Percentiles rank a stretch among this genome's conserved stretches.
Conservation (phyloP, 306 rosid genomes). For the Morella rubra region DNA sequence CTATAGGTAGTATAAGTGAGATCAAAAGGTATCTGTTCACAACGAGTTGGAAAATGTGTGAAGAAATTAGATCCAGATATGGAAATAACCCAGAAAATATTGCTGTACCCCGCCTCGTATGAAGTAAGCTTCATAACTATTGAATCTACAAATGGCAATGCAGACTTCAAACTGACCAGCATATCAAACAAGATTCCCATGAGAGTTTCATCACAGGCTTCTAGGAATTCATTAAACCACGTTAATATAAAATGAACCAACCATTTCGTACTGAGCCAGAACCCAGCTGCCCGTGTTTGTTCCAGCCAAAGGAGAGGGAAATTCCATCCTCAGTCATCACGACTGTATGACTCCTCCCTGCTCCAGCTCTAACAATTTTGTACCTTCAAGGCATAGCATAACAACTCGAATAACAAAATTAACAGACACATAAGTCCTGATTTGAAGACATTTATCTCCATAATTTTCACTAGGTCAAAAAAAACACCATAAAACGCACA, state of each 20-base stretch:
- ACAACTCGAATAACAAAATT: too few relatives aligned
- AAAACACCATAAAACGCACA: too few relatives aligned
- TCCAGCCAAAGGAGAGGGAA: constrained; percentile 95
- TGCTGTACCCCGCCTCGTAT: constrained; percentile 1
- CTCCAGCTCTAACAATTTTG: constrained; percentile 75
- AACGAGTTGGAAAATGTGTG: not conserved
- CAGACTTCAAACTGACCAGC: constrained; percentile 2
- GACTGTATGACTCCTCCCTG: constrained; percentile 87
- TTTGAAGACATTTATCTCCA: too few relatives aligned
- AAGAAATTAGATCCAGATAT: not conserved
- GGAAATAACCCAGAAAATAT: not conserved
- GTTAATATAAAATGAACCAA: constrained; percentile 30
- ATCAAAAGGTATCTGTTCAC: not conserved
- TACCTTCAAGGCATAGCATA: constrained; percentile 44
- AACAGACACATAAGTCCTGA: too few relatives aligned
- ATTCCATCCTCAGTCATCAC: constrained; percentile 79
- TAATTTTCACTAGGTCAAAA: too few relatives aligned
- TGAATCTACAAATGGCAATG: not conserved
- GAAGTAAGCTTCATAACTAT: not conserved
- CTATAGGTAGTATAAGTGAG: not conserved
- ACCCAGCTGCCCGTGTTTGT: constrained; percentile 97
- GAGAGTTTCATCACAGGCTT: constrained; percentile 11
- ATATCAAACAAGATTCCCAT: constrained; percentile 21
- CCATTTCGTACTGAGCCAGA: constrained; percentile 78
- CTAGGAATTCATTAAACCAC: constrained; percentile 1